Conservation (phyloP, 148 eudicot species). For the Mesembryanthemum crystallinum region DNA sequence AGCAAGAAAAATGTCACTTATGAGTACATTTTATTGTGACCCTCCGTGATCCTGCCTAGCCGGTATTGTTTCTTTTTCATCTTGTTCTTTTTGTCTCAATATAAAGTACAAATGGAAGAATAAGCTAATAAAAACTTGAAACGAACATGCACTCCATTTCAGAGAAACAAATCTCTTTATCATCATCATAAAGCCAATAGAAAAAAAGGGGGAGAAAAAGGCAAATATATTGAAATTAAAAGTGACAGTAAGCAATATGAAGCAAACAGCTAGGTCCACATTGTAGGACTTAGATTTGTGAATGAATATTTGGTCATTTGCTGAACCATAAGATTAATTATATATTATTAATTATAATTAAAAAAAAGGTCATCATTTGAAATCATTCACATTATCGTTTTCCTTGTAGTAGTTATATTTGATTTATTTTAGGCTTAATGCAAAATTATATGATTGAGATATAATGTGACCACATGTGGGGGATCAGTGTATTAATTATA, state of each 20-base stretch:
- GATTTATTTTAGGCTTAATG: background rate
- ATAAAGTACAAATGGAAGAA: conserved; percentile 17
- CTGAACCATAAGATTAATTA: too few species aligned
- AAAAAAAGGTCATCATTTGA: too few species aligned
- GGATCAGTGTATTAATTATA: background rate
- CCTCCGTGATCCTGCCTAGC: background rate
- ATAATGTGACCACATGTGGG: conserved; percentile 25
- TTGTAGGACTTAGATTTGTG: too few species aligned
- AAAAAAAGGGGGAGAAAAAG: background rate
- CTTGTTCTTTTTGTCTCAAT: conserved; percentile 8
- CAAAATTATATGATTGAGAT: background rate
- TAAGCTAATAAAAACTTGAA: background rate
- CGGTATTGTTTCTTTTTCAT: conserved; percentile 5
- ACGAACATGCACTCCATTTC: conserved; percentile 20
- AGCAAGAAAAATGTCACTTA: too few species aligned
- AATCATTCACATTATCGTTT: too few species aligned
- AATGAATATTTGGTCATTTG: too few species aligned
- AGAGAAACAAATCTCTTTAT: conserved; percentile 7
- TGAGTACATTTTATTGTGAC: background rate
- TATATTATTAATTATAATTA: too few species aligned
- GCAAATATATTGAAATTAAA: background rate
- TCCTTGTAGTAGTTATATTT: background rate
- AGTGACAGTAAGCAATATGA: too few species aligned
- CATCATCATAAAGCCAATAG: background rate
- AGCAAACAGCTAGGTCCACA: too few species aligned